A percentile compares a stretch with the other conserved stretches of the same genome.
Evolutionary conservation across 2,329 filamentous ascomycete genomes (phyloP).

Genomic region (Arthrobotrys iridis): DNA sequence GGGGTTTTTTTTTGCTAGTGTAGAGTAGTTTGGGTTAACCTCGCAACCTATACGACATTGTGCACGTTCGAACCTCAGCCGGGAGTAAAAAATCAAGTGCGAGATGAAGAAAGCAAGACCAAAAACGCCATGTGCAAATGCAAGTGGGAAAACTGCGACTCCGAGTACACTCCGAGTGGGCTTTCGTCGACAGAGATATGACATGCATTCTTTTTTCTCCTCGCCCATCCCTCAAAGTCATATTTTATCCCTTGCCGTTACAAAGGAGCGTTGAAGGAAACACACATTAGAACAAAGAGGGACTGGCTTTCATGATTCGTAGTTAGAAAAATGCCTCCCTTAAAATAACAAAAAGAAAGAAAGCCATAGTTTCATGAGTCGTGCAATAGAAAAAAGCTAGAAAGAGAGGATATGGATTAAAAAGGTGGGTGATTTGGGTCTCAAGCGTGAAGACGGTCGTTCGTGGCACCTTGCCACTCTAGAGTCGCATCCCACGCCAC

Average conservation of each 20-base stretch:
- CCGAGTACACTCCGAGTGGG: not conserved
- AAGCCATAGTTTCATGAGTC: not conserved
- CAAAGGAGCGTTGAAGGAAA: not conserved
- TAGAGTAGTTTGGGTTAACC: not conserved
- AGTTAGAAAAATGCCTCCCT: not conserved
- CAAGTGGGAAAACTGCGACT: not conserved
- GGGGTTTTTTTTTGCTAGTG: not conserved
- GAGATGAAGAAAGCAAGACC: not conserved
- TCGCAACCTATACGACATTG: no score
- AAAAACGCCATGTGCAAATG: constrained; percentile 29
- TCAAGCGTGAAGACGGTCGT: constrained; percentile 45
- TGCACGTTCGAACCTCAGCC: no score
- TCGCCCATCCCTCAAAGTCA: not conserved
- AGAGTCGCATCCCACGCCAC: constrained; percentile 23
- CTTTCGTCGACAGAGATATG: not conserved
- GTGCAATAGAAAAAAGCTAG: not conserved
- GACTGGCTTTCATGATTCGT: not conserved
- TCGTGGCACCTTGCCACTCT: constrained; percentile 30
- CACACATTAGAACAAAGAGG: not conserved
- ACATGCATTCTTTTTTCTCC: not conserved
- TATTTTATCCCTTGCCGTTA: not conserved
- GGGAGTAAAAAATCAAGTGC: not conserved
- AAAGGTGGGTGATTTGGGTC: not conserved
- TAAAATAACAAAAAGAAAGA: constrained; percentile 1
- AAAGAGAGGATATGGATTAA: not conserved